Evolutionary conservation across 1,139 yeast genomes (phyloP), one percentile per base, ranked within the genome.

Genomic region (Candida mesenterica): DNA sequence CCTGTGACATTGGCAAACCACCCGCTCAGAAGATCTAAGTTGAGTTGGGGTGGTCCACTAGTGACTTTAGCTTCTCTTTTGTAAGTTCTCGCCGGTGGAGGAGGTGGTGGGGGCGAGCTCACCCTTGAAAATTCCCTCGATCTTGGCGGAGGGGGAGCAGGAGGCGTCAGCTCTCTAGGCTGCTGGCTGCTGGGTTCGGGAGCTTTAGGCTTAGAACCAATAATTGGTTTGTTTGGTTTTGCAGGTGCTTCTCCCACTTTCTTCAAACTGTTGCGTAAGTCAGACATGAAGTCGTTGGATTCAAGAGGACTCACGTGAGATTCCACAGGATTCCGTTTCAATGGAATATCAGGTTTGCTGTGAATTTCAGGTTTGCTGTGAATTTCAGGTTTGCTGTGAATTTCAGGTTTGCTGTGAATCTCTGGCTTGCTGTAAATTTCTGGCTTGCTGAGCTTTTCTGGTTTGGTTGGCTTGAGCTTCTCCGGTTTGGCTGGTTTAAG

Each of bases 1-100:
- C 52, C 47, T 1, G 44, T 38, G 9, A 50, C 44, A 12, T 57
- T 52, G 2, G 69, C 59, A 50, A 61, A 76, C 81, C 81, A 76
- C 1, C 72, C 72, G 0, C 68, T 49, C 1, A 46, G 36, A 6
- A 75, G 52, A 36, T 74, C 74, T 24, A 76, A 46, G 41, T 76
- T 68, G 6, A 72, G 38, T 0, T 52, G 47, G 0, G 72, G 77
- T 32, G 61, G 69, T 3, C 45, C 42, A 6, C 25, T 20, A 2
- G 45, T 39, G 15, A 39, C 38, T 3, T 55, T 52, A 2, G 46
- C 43, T 1, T 53, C 44, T 24, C 67, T 40, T 3, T 43, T 35
- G 41, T 65, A 66, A 37, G 59, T 62, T 39, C 72, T 47, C 1
- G 62, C 43, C 5, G 67, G 65, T 3, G 69, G 69, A 0, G 67